Percentiles rank a stretch among this genome's conserved stretches.
Evolutionary conservation across 208 protist genomes (phyloP).

Genomic region (Leptomonas pyrrhocoris): DNA sequence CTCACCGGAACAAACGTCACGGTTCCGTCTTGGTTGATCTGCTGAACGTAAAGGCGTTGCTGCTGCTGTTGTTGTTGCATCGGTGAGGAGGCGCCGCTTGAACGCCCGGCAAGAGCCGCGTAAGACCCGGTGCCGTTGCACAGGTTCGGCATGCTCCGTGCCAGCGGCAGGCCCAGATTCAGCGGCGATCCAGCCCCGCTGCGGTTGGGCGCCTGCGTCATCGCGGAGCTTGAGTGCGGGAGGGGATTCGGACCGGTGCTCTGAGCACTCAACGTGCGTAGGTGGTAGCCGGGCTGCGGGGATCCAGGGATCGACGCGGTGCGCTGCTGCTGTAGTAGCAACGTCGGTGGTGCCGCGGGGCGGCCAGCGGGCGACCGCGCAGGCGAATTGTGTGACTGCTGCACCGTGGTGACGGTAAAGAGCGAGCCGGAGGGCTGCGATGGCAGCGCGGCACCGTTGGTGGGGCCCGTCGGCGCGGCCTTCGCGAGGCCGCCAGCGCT

Average conservation of each 20-base stretch:
- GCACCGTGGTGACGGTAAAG: conserved; percentile 9
- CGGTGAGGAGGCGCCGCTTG: not conserved
- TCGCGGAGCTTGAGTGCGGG: not conserved
- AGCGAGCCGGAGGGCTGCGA: conserved; percentile 5
- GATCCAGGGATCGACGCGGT: conserved; percentile 11
- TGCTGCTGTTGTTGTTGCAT: conserved; percentile 14
- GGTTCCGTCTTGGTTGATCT: conserved; percentile 35
- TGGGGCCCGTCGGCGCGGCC: not conserved
- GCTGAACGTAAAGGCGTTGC: conserved; percentile 21
- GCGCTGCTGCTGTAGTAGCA: not conserved
- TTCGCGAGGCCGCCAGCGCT: not conserved
- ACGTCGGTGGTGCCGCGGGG: not conserved
- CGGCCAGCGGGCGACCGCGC: conserved; percentile 7
- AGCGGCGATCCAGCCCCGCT: conserved; percentile 21
- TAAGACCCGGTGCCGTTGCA: not conserved
- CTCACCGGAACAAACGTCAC: conserved; percentile 35
- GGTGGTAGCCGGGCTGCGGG: conserved; percentile 12
- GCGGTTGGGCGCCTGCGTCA: conserved; percentile 23
- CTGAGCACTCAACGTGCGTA: conserved; percentile 24
- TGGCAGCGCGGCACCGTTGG: not conserved
- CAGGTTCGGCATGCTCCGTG: conserved; percentile 17
- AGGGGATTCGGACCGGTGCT: conserved; percentile 7
- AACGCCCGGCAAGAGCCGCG: not conserved
- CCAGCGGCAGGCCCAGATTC: conserved; percentile 4
- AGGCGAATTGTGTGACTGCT: conserved; percentile 10